A percentile compares a stretch with the other conserved stretches of the same genome.
Evolutionary conservation across 768 basidiomycete species (phyloP).

Genomic region (Hygrocybe coccinea): DNA sequence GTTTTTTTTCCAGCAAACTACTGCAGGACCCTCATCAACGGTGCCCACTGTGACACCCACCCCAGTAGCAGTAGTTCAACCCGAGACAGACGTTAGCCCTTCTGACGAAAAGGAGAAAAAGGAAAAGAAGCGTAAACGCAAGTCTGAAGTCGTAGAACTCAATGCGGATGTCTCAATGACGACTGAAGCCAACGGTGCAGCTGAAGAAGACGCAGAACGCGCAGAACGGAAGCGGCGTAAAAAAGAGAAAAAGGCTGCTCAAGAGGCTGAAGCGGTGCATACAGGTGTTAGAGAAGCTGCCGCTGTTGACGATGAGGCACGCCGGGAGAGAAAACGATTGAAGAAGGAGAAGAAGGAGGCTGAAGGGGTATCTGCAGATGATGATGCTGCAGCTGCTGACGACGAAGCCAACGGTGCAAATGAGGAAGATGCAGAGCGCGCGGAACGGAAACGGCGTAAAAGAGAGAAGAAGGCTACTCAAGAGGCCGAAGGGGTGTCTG

Average conservation of each 20-base stretch:
- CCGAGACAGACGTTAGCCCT: constrained; percentile 20
- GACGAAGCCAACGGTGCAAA: constrained; percentile 19
- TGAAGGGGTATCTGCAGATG: too few species aligned
- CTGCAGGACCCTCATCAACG: constrained; percentile 34
- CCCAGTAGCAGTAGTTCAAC: constrained; percentile 19
- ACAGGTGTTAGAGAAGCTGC: constrained; percentile 36
- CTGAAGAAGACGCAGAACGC: constrained; percentile 44
- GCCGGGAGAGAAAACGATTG: constrained; percentile 55
- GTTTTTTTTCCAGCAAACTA: constrained; percentile 29
- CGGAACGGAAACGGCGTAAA: constrained; percentile 56
- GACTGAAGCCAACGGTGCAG: constrained; percentile 20
- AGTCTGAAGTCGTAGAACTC: constrained; percentile 50
- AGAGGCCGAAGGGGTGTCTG: constrained; percentile 41
- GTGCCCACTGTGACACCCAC: constrained; percentile 22
- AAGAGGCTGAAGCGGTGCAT: constrained; percentile 41
- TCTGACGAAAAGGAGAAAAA: constrained; percentile 53
- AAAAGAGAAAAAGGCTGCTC: constrained; percentile 57
- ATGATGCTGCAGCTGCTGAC: too few species aligned
- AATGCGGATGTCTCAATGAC: constrained; percentile 42
- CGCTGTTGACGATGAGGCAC: constrained; percentile 55
- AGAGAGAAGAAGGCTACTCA: constrained; percentile 58
- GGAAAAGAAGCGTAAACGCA: constrained; percentile 85
- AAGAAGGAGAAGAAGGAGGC: constrained; percentile 75
- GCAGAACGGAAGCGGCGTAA: constrained; percentile 57
- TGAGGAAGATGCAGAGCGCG: constrained; percentile 44